These are phyloP conservation scores for Hortiboletus rubellus DNA, from an alignment of 1,284 basidiomycete genomes.

Conservation along the genomic window DNA sequence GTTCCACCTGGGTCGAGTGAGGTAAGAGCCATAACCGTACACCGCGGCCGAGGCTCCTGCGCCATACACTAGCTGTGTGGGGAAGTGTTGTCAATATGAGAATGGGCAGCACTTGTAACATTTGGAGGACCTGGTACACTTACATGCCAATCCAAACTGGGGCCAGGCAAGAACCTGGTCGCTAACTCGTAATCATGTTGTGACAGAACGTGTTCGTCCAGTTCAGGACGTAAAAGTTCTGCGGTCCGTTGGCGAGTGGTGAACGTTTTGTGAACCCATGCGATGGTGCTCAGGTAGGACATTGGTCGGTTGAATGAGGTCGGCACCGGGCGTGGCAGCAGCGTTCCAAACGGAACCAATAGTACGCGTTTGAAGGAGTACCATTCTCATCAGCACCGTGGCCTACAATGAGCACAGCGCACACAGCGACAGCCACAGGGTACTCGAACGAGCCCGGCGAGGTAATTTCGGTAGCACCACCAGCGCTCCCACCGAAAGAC, in stretches of 20 bases:
- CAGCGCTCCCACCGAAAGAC: slow-evolving; percentile 39
- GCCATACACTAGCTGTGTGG: slow-evolving; percentile 30
- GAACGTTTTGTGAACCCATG: slow-evolving; percentile 46
- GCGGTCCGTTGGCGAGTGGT: slow-evolving; percentile 35
- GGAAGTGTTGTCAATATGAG: slow-evolving; percentile 7
- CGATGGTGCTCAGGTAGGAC: slow-evolving; percentile 27
- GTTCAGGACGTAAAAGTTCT: slow-evolving; percentile 56
- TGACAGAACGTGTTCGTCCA: slow-evolving; percentile 54
- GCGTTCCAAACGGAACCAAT: background rate
- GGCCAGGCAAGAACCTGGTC: slow-evolving; percentile 49
- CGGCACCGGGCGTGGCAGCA: background rate
- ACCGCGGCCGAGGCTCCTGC: slow-evolving; percentile 26
- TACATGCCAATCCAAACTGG: slow-evolving; percentile 45
- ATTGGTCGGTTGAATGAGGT: slow-evolving; percentile 5
- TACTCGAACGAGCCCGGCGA: slow-evolving; percentile 10
- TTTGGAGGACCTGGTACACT: slow-evolving; percentile 18
- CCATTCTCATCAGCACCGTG: background rate
- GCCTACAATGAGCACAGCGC: slow-evolving; percentile 1
- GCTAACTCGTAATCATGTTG: slow-evolving; percentile 56
- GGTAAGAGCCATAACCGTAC: slow-evolving; percentile 31
- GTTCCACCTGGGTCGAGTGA: slow-evolving; percentile 33
- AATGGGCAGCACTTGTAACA: background rate
- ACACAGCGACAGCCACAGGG: slow-evolving; percentile 3
- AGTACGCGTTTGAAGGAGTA: background rate
- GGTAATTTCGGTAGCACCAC: slow-evolving; percentile 22